These are phyloP conservation scores for Teunomyces aglyptinius DNA, from an alignment of 805 yeast genomes.

Conservation along the genomic window DNA sequence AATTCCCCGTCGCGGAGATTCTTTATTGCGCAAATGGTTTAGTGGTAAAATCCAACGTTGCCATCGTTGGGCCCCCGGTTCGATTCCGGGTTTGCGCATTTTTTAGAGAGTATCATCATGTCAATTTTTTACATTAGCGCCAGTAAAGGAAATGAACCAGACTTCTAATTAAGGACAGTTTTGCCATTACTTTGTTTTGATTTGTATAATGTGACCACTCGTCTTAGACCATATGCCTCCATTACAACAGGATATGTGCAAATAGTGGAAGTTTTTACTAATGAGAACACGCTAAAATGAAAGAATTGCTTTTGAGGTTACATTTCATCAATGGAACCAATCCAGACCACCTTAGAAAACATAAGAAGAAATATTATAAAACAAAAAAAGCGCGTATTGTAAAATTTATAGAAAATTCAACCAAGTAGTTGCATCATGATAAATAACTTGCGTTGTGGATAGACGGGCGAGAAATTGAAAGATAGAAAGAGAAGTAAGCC, in stretches of 20 bases:
- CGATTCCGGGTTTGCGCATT: not conserved
- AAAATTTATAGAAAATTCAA: no score
- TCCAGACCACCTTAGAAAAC: not conserved
- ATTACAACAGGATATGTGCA: not conserved
- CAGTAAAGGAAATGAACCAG: no score
- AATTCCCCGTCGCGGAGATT: not conserved
- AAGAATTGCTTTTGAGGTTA: not conserved
- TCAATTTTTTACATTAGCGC: not conserved
- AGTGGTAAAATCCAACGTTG: not conserved
- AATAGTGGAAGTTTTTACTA: not conserved
- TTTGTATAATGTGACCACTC: no score
- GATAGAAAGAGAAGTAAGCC: no score
- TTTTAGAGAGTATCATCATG: not conserved
- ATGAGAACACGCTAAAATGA: not conserved
- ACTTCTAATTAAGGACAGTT: no score
- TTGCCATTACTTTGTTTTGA: no score
- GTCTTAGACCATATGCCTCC: no score
- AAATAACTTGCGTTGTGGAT: no score
- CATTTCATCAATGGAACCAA: not conserved
- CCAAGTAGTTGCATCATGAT: no score
- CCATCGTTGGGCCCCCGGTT: constrained; percentile 1
- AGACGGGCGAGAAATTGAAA: no score
- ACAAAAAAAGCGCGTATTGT: no score
- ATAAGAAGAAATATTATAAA: no score
- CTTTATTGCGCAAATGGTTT: not conserved